Base-by-base conservation (phyloP, 148 eudicot species). In the Euryodendron excelsum region DNA sequence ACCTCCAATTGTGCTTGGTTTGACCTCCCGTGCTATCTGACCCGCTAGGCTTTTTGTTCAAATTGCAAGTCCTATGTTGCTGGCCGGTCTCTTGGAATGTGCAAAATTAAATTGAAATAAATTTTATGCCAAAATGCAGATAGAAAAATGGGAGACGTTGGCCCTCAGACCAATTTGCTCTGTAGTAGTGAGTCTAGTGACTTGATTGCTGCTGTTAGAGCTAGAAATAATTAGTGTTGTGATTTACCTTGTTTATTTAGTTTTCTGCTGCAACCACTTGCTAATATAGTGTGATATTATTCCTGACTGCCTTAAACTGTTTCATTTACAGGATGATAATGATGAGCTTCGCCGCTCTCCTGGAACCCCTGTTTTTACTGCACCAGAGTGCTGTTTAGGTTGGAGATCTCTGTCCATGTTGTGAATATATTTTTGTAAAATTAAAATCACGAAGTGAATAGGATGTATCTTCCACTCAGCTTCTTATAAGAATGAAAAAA, bases 311-410 rank as follows among this genome's bases (percentile, higher is more conserved):
- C 56, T 62, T 67, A 53, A 3, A 47, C 48, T 72, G 55, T 53
- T 45, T 59, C 69, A 47, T 77, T 20, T 83, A 53, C 83, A 96
- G 99, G 98, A 86, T 85, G 97, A 90, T 62, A 96, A 96, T 78
- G 99, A 96, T 75, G 94, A 89, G 87, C 89, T 96, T 74, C 93
- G 99, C 14, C 97, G 99, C 73, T 93, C 99, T 78, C 99, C 99
- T 70, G 99, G 99, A 73, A 96, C 99, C 67, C 99, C 99, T 55
- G 99, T 93, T 58, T 93, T 96, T 44, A 96, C 99, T 75, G 99
- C 99, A 45, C 99, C 99, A 1, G 99, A 96, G 79, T 96, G 99
- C 81, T 96, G 99, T 81, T 78, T 90, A 89, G 99, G 99, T 93
- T 12, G 25, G 87, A 14, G 52, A 48, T 37, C 47, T 59, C 60